Conservation (phyloP, 495 filamentous ascomycete species). For the Talaromyces nanjingensis region DNA sequence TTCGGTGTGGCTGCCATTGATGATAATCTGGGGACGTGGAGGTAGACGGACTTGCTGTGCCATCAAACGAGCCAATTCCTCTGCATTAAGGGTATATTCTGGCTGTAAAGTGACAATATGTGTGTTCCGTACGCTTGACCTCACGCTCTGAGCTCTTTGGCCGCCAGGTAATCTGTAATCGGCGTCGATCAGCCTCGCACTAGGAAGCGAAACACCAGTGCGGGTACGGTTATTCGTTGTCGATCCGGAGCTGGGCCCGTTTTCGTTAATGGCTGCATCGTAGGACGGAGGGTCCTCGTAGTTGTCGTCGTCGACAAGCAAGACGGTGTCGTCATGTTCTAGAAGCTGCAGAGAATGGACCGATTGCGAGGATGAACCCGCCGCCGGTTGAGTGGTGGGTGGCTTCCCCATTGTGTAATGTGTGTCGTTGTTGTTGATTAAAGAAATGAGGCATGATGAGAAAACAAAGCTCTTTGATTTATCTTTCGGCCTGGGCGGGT, state of each 20-base stretch:
- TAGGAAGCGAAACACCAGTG: neutral
- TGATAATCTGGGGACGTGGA: conserved; percentile 25
- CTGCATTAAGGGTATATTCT: conserved; percentile 8
- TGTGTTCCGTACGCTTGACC: neutral
- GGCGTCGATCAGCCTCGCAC: neutral
- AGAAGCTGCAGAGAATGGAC: conserved; percentile 3
- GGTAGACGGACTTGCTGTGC: conserved; percentile 27
- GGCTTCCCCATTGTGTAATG: neutral
- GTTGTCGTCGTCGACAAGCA: neutral
- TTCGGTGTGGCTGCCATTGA: conserved; percentile 30
- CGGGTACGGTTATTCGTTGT: neutral
- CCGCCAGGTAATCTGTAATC: conserved; percentile 3
- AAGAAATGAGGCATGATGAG: too few species aligned
- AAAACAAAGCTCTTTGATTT: neutral
- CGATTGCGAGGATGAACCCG: neutral
- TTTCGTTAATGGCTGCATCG: neutral
- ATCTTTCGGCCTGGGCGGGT: neutral
- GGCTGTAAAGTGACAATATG: conserved; percentile 19
- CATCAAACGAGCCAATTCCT: conserved; percentile 21
- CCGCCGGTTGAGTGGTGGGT: neutral
- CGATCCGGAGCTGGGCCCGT: neutral
- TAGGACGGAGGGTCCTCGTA: conserved; percentile 4
- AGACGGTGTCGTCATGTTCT: neutral
- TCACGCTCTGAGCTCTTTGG: neutral
- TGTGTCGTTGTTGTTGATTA: neutral